Conservation (phyloP, 768 basidiomycete genomes). For the Amanita subjunquillea region DNA sequence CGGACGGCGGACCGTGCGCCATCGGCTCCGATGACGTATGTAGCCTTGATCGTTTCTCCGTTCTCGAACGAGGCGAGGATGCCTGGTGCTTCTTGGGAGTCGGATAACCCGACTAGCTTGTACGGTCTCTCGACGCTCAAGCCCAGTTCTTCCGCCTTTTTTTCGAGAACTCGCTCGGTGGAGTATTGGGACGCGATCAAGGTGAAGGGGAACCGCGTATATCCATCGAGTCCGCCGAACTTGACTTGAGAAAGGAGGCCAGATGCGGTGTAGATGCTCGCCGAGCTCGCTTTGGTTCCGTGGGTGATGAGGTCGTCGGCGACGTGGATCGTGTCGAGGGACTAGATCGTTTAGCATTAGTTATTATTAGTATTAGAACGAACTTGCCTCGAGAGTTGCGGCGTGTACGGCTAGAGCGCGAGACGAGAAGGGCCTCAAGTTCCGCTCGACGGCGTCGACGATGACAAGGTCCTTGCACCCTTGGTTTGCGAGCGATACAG, state of each 20-base stretch:
- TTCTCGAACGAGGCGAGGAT: constrained; percentile 36
- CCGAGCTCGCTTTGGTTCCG: constrained; percentile 20
- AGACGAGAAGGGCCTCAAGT: constrained; percentile 16
- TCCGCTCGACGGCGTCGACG: constrained; percentile 27
- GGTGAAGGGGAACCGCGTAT: constrained; percentile 34
- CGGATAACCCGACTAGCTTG: constrained; percentile 27
- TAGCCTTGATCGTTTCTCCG: constrained; percentile 30
- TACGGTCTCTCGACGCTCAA: constrained; percentile 25
- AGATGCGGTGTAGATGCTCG: constrained; percentile 20
- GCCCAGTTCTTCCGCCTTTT: constrained; percentile 20
- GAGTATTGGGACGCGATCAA: constrained; percentile 31
- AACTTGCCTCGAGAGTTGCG: constrained; percentile 38
- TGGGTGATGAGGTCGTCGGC: constrained; percentile 26
- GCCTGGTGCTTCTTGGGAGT: constrained; percentile 16
- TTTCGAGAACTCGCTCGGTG: constrained; percentile 31
- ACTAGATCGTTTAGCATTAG: constrained; percentile 17
- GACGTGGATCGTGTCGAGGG: constrained; percentile 32
- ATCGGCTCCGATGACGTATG: constrained; percentile 43
- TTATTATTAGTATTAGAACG: not conserved
- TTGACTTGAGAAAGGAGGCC: constrained; percentile 17
- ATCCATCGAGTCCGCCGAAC: constrained; percentile 22
- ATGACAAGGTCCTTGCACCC: constrained; percentile 30
- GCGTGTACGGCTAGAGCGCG: constrained; percentile 39
- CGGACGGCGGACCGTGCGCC: constrained; percentile 39
- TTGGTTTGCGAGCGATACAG: constrained; percentile 33